phyloP scores from a whole-genome alignment of 164 flowering plant genomes.

The Umbellularia californica region DNA sequence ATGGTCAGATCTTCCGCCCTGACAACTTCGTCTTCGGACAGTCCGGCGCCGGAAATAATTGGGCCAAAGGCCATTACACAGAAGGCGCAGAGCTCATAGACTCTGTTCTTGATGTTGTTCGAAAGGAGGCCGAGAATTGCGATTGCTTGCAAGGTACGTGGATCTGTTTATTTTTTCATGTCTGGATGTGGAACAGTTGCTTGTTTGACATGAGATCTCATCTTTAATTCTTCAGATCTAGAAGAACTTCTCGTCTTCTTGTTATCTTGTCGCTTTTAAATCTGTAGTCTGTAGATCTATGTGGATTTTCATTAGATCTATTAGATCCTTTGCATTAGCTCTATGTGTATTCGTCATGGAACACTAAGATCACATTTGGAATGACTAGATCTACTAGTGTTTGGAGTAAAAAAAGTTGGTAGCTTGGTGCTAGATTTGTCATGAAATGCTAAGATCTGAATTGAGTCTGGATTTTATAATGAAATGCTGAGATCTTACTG shows the following conservation, averaged over 20 bases:
- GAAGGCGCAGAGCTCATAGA: constrained; percentile 27
- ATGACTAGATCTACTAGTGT: no score
- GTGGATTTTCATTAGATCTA: background rate
- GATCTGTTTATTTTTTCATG: no score
- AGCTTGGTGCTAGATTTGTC: no score
- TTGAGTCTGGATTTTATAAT: no score
- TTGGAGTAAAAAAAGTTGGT: no score
- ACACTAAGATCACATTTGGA: no score
- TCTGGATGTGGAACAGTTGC: background rate
- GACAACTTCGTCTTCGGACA: constrained; percentile 26
- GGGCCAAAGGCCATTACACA: constrained; percentile 27
- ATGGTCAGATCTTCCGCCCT: constrained; percentile 22
- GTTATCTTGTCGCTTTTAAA: background rate
- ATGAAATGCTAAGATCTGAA: no score
- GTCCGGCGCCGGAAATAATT: constrained; percentile 25
- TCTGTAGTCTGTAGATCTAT: background rate
- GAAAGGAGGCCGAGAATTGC: constrained; percentile 25
- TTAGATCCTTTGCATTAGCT: background rate
- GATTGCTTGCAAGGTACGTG: constrained; percentile 24
- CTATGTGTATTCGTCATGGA: no score
- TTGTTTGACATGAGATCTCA: background rate
- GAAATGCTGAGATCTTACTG: no score
- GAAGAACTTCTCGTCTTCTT: background rate
- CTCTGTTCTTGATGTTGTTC: constrained; percentile 24
- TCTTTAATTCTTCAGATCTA: background rate